Percentiles rank a stretch among this genome's conserved stretches.
phyloP scores from a whole-genome alignment of 2,329 filamentous ascomycete species.

The Pseudogymnoascus sp. region DNA sequence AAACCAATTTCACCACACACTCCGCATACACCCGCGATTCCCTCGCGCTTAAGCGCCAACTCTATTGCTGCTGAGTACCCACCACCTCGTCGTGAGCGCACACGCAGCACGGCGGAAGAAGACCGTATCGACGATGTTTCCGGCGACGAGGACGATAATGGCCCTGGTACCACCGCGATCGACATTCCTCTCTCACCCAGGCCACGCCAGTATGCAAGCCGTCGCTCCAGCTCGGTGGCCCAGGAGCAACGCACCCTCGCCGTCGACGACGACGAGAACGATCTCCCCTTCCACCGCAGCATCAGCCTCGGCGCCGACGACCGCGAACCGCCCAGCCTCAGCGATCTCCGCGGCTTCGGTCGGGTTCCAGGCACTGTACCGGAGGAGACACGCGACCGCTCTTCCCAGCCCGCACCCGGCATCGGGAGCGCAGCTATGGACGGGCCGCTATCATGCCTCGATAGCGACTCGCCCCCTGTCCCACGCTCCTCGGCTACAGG shows the following conservation, averaged over 20 bases:
- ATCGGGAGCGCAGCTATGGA: not conserved
- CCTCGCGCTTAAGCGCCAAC: constrained; percentile 85
- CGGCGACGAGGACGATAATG: constrained; percentile 28
- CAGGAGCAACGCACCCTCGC: constrained; percentile 48
- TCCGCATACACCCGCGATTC: constrained; percentile 86
- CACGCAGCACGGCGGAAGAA: constrained; percentile 18
- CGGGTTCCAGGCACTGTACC: constrained; percentile 33
- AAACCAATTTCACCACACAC: constrained; percentile 87
- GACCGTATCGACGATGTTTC: constrained; percentile 19
- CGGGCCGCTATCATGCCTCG: not conserved
- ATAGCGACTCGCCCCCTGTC: not conserved
- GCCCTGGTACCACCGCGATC: constrained; percentile 55
- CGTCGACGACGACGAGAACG: constrained; percentile 51
- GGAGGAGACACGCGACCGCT: constrained; percentile 28
- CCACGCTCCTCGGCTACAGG: not conserved
- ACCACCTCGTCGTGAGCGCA: constrained; percentile 22
- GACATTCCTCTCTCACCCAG: constrained; percentile 67
- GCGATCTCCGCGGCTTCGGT: constrained; percentile 46
- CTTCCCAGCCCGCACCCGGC: constrained; percentile 23
- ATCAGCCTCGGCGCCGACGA: constrained; percentile 60
- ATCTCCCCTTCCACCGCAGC: constrained; percentile 55
- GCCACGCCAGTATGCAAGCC: constrained; percentile 41
- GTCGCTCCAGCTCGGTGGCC: constrained; percentile 62
- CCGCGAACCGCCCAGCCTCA: constrained; percentile 55
- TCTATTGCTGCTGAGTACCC: constrained; percentile 68